A percentile compares a stretch with the other conserved stretches of the same genome.
These are phyloP conservation scores for Nemania sp. DNA, from an alignment of 2,329 filamentous ascomycete genomes.

Conservation along the genomic window DNA sequence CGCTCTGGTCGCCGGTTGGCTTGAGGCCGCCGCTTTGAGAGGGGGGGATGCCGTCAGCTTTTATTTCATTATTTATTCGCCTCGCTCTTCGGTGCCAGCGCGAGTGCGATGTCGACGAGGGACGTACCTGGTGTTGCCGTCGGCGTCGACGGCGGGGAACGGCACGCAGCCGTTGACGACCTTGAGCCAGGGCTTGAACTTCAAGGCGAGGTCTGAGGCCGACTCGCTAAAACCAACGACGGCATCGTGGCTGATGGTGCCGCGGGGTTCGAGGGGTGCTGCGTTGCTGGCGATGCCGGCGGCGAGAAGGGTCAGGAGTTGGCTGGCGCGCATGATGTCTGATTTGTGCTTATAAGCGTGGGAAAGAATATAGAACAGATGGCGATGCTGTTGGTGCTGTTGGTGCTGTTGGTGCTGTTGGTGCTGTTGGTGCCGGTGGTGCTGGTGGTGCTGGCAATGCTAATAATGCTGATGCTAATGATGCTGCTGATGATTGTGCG, in stretches of 20 bases:
- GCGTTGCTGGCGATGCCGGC: slow-evolving; percentile 22
- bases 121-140: slow-evolving; percentile 44
- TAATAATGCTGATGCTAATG: too few species aligned
- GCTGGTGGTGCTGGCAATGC: too few species aligned
- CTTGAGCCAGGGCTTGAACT: slow-evolving; percentile 58
- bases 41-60: background rate
- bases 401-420: too few species aligned
- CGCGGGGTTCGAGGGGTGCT: slow-evolving; percentile 30
- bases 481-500: too few species aligned
- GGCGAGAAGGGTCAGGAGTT: slow-evolving; percentile 18
- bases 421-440: too few species aligned
- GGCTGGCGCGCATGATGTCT: slow-evolving; percentile 26
- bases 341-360: background rate
- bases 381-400: too few species aligned
- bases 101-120: background rate
- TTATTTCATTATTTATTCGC: too few species aligned
- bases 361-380: background rate
- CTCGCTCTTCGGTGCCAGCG: too few species aligned
- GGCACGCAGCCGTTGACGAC: slow-evolving; percentile 62
- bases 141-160: slow-evolving; percentile 59
- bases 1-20: slow-evolving; percentile 34
- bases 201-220: slow-evolving; percentile 51
- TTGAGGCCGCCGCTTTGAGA: slow-evolving; percentile 37
- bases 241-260: slow-evolving; percentile 37
- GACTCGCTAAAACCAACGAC: slow-evolving; percentile 59